Evolutionary conservation across 2,329 filamentous ascomycete species (phyloP), one percentile per base, ranked within the genome.

Genomic region (Beauveria medogensis): DNA sequence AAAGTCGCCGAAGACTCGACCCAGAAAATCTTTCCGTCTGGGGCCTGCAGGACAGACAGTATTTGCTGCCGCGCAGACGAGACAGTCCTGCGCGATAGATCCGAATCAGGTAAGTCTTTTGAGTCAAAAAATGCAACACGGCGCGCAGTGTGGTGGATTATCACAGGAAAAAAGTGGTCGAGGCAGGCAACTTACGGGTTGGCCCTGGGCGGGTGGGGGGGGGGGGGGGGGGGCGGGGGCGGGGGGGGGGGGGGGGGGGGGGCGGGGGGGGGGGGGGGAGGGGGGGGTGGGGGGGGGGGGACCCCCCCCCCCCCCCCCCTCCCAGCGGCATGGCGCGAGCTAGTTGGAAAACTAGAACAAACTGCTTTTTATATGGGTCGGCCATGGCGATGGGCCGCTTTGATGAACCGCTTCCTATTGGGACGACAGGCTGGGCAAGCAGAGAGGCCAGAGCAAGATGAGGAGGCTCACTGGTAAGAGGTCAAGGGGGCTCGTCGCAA

Each of bases 41-140:
- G 44, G 26, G 46, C 44, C 44, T 48, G 46, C 56, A 59, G 24
- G 34, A 59, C 37, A 26, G 5, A 51, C 44, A 53, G 24, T 6
- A 37, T 37, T 28, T n/a, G 48, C 22, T 40, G 48, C 56, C 24
- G 57, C 48, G 53, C 57, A 59, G 57, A 53, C 57, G 57, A 50
- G 41, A n/a, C n/a, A 24, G 16, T 53, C 37, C 37, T 53, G 57
- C 37, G 40, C 22, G 37, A 53, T 52, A 52, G 48, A 51, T 14
- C 48, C 57, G 18, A 30, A 53, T 59, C 26, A 46, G 48, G 57
- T 59, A 59, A 59, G 57, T 59, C 48, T 59, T 37, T 59, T 59
- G 57, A 59, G 57, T 59, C 57, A 46, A 53, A 16, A 37, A 24
- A 53, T 59, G 48, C 48, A 37, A 51, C 56, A n/a, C 48, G n/a